Evolutionary conservation across 2,329 filamentous ascomycete genomes (phyloP).

Genomic region (Pseudogymnoascus sp.): DNA sequence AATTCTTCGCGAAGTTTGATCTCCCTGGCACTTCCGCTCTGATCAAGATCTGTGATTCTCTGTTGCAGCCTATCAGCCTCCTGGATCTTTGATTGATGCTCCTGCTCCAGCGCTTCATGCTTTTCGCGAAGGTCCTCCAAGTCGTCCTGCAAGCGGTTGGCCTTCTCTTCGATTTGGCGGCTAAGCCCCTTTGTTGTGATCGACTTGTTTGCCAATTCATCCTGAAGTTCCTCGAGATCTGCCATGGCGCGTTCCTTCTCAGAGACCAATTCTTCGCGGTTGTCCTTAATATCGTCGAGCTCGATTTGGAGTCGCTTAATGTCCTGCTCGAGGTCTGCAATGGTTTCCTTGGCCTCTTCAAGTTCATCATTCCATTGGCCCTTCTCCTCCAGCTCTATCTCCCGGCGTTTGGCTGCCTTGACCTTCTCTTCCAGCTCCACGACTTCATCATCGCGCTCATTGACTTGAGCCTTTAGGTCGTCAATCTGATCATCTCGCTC

Average conservation of each 20-base stretch:
- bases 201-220: slow-evolving; percentile 74
- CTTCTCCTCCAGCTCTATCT: slow-evolving; percentile 51
- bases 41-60: slow-evolving; percentile 32
- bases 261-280: slow-evolving; percentile 44
- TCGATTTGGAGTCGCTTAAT: slow-evolving; percentile 48
- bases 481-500: slow-evolving; percentile 71
- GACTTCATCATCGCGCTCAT: slow-evolving; percentile 45
- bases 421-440: slow-evolving; percentile 52
- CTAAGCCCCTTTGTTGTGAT: slow-evolving; percentile 67
- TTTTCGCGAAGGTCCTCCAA: slow-evolving; percentile 45
- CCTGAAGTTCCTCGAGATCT: slow-evolving; percentile 60
- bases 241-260: slow-evolving; percentile 52
- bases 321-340: slow-evolving; percentile 50
- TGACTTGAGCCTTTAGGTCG: slow-evolving; percentile 49
- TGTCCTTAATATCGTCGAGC: slow-evolving; percentile 47
- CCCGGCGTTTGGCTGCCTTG: slow-evolving; percentile 46
- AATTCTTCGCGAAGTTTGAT: slow-evolving; percentile 39
- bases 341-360: slow-evolving; percentile 48
- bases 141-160: slow-evolving; percentile 59
- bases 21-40: slow-evolving; percentile 25
- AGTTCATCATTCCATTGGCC: slow-evolving; percentile 45
- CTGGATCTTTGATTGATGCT: slow-evolving; percentile 37
- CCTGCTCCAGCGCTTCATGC: slow-evolving; percentile 33
- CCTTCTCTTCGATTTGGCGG: slow-evolving; percentile 67
- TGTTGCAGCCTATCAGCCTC: slow-evolving; percentile 35